These are phyloP conservation scores for Suillus weaverae DNA, from an alignment of 768 basidiomycete species.

Conservation along the genomic window DNA sequence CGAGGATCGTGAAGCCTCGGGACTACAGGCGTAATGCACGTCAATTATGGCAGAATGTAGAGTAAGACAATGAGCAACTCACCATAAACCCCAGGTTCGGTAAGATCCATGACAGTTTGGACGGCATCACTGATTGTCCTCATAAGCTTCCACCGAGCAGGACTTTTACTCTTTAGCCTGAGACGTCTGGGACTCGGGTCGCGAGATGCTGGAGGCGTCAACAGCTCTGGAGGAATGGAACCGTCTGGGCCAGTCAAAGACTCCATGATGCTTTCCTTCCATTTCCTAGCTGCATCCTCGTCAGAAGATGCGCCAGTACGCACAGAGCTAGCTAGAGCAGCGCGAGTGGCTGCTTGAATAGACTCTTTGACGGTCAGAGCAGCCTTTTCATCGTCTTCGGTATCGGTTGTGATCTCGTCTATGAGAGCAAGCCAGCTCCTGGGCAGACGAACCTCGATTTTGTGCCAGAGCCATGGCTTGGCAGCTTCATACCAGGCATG, in stretches of 20 bases:
- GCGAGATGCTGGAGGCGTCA: constrained; percentile 78
- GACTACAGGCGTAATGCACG: constrained; percentile 40
- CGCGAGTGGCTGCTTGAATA: constrained; percentile 64
- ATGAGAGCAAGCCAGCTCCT: constrained; percentile 83
- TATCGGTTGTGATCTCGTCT: constrained; percentile 69
- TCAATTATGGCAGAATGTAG: constrained; percentile 7
- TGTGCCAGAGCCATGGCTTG: constrained; percentile 87
- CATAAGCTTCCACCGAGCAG: constrained; percentile 82
- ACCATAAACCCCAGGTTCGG: constrained; percentile 75
- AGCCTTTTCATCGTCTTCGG: constrained; percentile 65
- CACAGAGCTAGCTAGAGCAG: constrained; percentile 51
- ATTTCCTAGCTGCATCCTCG: constrained; percentile 44
- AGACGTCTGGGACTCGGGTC: constrained; percentile 81
- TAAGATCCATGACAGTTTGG: constrained; percentile 63
- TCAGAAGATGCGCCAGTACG: constrained; percentile 36
- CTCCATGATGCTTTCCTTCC: constrained; percentile 63
- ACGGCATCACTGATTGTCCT: constrained; percentile 78
- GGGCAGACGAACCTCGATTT: constrained; percentile 80
- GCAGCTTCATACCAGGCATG: constrained; percentile 79
- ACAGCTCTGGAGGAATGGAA: constrained; percentile 70
- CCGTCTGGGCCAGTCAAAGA: constrained; percentile 63
- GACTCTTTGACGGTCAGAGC: constrained; percentile 65
- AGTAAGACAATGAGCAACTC: constrained; percentile 22
- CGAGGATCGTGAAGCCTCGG: constrained; percentile 69
- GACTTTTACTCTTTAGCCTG: constrained; percentile 75